Evolutionary conservation across 1,139 yeast genomes (phyloP), one percentile per base, ranked within the genome.

Genomic region (Yamadazyma membranifaciens): DNA sequence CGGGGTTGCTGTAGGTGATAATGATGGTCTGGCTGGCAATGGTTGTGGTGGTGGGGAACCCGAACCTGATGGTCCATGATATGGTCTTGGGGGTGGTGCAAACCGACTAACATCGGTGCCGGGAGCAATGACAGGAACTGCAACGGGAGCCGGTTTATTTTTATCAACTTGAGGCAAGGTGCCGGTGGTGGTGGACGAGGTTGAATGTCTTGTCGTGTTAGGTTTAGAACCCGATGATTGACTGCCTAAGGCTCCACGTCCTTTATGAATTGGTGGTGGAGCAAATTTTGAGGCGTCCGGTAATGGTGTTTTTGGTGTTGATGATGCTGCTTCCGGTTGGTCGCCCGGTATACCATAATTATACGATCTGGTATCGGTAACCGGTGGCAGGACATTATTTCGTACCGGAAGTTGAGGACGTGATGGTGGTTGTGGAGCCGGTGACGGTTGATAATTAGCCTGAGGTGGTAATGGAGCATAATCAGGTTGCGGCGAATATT

Each of bases 251-350:
- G 32, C 4, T 6, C 59, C 52, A 34, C 60, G 39, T 36, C 50
- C 50, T 44, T 48, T 57, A 42, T 60, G 71, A 7, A 63, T 48
- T 2, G 76, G 78, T 3, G 78, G 78, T 9, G 75, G 73, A 2
- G 73, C 67, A 55, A 72, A 69, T 17, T 61, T 52, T 1, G 60
- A 49, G 1, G 73, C 67, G 41, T 70, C 75, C 0, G 73, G 69
- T 12, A 65, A 52, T 1, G 67, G 65, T 12, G 50, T 36, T 31
- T 52, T 55, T 6, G 57, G 56, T 36, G 25, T 42, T 17, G 33
- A 29, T 10, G 25, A 34, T 22, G 31, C 46, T 6, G 28, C 43
- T 14, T 34, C 40, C 5, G 13, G 32, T n/a, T 32, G 29, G 9
- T 29, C 29, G 4, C 14, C 11, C n/a, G 39, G 29, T 5, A 38